Percentiles rank a stretch among this genome's conserved stretches.
Conservation (phyloP, 768 basidiomycete species). For the Tylopilus rubrobrunneus region DNA sequence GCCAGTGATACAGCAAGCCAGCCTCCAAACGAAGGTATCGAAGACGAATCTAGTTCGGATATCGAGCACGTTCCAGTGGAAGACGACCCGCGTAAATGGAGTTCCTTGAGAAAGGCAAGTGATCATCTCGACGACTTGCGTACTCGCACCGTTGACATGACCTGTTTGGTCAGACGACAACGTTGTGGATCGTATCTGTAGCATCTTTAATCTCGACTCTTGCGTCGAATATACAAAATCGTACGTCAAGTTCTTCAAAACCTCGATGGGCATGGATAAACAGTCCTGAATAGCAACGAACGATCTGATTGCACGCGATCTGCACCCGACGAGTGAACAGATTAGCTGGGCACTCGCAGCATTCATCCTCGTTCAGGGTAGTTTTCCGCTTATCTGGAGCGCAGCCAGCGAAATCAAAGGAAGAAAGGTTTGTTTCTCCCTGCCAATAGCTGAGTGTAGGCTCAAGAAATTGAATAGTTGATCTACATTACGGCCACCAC, state of each 20-base stretch:
- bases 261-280: background rate
- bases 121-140: background rate
- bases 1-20: background rate
- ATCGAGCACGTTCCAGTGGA: constrained; percentile 36
- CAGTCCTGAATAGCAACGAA: constrained; percentile 49
- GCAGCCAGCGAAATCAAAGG: constrained; percentile 73
- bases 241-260: constrained; percentile 12
- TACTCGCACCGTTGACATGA: background rate
- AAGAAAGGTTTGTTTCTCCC: constrained; percentile 47
- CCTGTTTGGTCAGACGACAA: constrained; percentile 17
- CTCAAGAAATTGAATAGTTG: constrained; percentile 30
- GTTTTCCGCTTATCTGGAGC: constrained; percentile 64
- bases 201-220: constrained; percentile 25
- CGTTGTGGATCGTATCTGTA: constrained; percentile 25
- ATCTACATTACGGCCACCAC: constrained; percentile 52
- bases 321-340: constrained; percentile 56
- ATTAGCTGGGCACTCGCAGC: constrained; percentile 66
- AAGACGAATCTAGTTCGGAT: constrained; percentile 18
- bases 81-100: constrained; percentile 64
- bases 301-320: constrained; percentile 50
- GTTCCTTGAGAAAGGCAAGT: constrained; percentile 49
- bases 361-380: constrained; percentile 74
- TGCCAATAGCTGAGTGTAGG: background rate
- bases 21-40: background rate
- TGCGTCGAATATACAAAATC: constrained; percentile 28